Evolutionary conservation across 148 eudicot species (phyloP), one percentile per base, ranked within the genome.

Genomic region (Camellia granthamiana): DNA sequence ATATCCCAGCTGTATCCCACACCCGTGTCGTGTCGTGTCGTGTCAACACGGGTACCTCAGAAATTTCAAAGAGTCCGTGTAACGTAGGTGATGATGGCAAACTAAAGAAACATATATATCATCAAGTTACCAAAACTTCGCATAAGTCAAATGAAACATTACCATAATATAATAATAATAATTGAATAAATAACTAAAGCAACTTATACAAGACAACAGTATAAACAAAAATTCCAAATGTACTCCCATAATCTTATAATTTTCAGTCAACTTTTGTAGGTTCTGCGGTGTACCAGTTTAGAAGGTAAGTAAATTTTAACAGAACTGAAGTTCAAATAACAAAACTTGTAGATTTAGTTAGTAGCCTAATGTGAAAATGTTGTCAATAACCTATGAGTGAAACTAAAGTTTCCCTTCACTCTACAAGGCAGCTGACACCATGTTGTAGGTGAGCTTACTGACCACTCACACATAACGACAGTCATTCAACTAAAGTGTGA

Each of bases 381-480:
- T 8, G 84, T 47, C 75, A 79, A 81, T n/a, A 73, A 74, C 82
- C 86, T 65, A 54, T 15, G 74, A 38, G 89, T 77, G 80, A 84
- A 77, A 78, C 78, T 30, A 68, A n/a, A 70, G 69, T 69, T 18
- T 43, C 72, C 52, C 73, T 59, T 85, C 83, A 74, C 76, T 11
- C 70, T 18, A 76, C 56, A 75, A 74, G 77, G 78, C 85, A 78
- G 49, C 69, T 79, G 16, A 82, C 87, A 69, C 42, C 55, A 43
- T 79, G 3, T 54, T 82, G 30, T 82, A 54, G 77, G 84, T 82
- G 58, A 69, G 75, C 80, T 82, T 90, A 89, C 90, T 87, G 92
- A 89, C 89, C 94, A 89, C 44, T 85, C 90, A 86, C 88, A 89
- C 83, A 81, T 23, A 75, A 75, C 11, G 73, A 84, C 83, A 88